Conservation (phyloP, 139 green algal genomes). For the Yamagishiella unicocca region DNA sequence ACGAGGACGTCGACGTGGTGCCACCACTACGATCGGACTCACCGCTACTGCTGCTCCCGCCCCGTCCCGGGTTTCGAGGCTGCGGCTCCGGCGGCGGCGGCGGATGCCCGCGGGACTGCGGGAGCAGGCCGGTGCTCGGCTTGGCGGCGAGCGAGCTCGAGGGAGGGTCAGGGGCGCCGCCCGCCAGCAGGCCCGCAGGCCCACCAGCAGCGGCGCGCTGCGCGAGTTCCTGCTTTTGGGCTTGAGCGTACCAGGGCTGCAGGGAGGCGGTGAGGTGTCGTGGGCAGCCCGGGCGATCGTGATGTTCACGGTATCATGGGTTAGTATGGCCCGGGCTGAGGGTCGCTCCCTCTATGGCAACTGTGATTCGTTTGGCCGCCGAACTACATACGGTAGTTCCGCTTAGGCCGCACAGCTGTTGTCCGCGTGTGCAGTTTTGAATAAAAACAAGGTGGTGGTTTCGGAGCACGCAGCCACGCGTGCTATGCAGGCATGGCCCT, state of each 20-base stretch:
- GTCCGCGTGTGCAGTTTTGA: too few species aligned
- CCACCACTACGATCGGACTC: not conserved
- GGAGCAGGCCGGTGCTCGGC: not conserved
- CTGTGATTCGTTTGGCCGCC: too few species aligned
- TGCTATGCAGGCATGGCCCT: too few species aligned
- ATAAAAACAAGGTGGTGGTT: too few species aligned
- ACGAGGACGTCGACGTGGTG: not conserved
- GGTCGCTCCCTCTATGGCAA: too few species aligned
- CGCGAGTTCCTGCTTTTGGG: not conserved
- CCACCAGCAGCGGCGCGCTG: not conserved
- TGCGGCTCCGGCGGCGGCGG: not conserved
- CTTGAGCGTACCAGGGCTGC: conserved; percentile 65
- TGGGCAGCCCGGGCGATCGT: too few species aligned
- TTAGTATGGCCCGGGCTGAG: too few species aligned
- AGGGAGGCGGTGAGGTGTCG: not conserved
- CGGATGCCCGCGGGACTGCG: not conserved
- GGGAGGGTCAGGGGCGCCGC: not conserved
- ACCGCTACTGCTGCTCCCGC: not conserved
- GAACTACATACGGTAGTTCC: too few species aligned
- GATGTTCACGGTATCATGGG: too few species aligned
- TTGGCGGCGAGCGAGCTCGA: not conserved
- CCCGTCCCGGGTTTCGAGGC: not conserved
- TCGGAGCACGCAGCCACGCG: too few species aligned
- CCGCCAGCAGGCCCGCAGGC: not conserved
- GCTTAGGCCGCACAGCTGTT: too few species aligned